Conservation (phyloP, 495 filamentous ascomycete genomes). For the Penicillium dipodomyicola region DNA sequence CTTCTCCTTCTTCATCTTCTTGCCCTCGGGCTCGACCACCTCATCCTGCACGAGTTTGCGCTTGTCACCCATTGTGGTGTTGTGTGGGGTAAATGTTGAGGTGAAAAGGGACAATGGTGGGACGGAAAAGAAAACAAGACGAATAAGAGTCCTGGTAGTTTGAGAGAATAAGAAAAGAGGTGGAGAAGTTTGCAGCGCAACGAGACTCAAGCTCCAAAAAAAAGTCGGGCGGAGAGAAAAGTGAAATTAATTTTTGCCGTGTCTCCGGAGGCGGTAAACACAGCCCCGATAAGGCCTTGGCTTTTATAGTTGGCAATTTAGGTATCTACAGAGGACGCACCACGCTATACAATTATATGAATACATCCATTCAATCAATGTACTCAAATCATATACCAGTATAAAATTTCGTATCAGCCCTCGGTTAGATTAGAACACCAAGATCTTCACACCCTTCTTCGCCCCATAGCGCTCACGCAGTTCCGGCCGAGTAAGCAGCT, state of each 20-base stretch:
- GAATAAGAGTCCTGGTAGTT: neutral
- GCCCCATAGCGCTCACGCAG: constrained; percentile 65
- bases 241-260: constrained; percentile 29
- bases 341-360: neutral
- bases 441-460: constrained; percentile 38
- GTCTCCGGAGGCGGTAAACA: constrained; percentile 21
- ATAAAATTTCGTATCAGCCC: neutral
- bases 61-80: constrained; percentile 42
- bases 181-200: constrained; percentile 8
- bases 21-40: constrained; percentile 33
- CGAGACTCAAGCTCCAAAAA: constrained; percentile 22
- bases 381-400: neutral
- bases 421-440: constrained; percentile 36
- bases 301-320: constrained; percentile 2
- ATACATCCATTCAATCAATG: neutral
- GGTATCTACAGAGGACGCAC: neutral
- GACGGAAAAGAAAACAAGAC: neutral
- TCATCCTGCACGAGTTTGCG: constrained; percentile 43
- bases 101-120: neutral
- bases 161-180: constrained; percentile 1
- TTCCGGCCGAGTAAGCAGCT: constrained; percentile 62
- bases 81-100: neutral
- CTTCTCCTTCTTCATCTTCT: constrained; percentile 42
- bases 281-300: constrained; percentile 1
- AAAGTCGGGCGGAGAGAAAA: constrained; percentile 31